These are phyloP conservation scores for Sugiyamaella novakii DNA, from an alignment of 1,139 yeast genomes.

Conservation along the genomic window DNA sequence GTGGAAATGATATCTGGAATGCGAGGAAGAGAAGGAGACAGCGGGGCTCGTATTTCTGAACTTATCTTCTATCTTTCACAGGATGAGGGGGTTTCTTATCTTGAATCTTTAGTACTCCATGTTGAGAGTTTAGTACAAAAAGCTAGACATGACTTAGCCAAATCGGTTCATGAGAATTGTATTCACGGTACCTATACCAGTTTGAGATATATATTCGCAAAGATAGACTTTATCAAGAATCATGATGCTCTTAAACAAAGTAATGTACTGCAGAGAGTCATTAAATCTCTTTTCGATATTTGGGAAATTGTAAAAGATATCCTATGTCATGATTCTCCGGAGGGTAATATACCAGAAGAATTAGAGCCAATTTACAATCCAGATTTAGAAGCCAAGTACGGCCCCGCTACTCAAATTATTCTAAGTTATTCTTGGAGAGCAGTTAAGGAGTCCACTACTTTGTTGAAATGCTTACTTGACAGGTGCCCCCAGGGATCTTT, in stretches of 20 bases:
- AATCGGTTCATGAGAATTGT: constrained; percentile 51
- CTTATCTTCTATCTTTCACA: constrained; percentile 44
- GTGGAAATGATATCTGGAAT: constrained; percentile 52
- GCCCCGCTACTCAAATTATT: constrained; percentile 63
- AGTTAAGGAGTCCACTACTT: constrained; percentile 69
- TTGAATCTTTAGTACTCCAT: constrained; percentile 38
- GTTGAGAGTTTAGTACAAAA: constrained; percentile 39
- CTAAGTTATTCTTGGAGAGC: constrained; percentile 81
- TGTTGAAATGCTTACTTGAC: constrained; percentile 52
- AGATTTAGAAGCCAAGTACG: constrained; percentile 46
- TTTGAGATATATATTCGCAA: constrained; percentile 52
- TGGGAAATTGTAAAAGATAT: constrained; percentile 61
- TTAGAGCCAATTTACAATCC: constrained; percentile 43
- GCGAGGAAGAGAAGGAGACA: constrained; percentile 75
- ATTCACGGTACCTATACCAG: constrained; percentile 71
- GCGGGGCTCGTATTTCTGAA: constrained; percentile 71
- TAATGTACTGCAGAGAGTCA: constrained; percentile 31
- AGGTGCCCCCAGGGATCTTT: constrained; percentile 32
- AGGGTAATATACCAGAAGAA: constrained; percentile 56
- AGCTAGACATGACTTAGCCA: constrained; percentile 43
- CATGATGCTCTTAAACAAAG: neutral
- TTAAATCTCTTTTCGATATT: constrained; percentile 40
- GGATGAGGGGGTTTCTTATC: constrained; percentile 24
- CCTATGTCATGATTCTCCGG: constrained; percentile 70
- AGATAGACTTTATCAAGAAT: constrained; percentile 25